These are phyloP conservation scores for Cladosporium sphaerospermum DNA, from an alignment of 2,329 filamentous ascomycete species.

Conservation along the genomic window DNA sequence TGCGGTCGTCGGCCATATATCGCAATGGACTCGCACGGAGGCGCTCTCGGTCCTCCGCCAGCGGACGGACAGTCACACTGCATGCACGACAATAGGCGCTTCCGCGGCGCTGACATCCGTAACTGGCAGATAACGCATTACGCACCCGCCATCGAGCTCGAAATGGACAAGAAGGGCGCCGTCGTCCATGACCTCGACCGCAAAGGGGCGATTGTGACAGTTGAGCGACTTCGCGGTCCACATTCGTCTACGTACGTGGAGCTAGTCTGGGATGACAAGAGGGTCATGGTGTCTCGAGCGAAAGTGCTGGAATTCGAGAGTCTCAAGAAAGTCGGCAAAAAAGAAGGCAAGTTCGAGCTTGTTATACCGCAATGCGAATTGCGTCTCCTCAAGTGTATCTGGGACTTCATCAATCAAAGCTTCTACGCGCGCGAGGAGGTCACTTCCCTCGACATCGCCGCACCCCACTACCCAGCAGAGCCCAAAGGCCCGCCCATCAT, in stretches of 20 bases:
- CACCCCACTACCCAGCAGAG: background rate
- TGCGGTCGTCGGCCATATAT: constrained; percentile 15
- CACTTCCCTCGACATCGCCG: background rate
- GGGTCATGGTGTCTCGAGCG: constrained; percentile 28
- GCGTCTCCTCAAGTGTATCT: constrained; percentile 30
- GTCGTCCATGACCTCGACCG: constrained; percentile 30
- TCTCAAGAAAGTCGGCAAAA: constrained; percentile 28
- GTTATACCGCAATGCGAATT: constrained; percentile 27
- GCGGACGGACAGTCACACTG: constrained; percentile 26
- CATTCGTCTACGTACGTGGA: constrained; percentile 32
- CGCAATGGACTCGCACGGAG: constrained; percentile 17
- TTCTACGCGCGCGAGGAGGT: background rate
- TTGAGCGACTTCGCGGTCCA: constrained; percentile 24
- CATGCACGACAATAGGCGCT: constrained; percentile 25
- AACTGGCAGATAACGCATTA: constrained; percentile 29
- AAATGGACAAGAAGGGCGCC: constrained; percentile 30
- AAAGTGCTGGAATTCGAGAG: constrained; percentile 27
- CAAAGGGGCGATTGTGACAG: constrained; percentile 25
- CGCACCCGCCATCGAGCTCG: constrained; percentile 28
- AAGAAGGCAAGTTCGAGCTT: constrained; percentile 27
- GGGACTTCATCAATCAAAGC: constrained; percentile 25
- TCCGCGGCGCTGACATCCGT: constrained; percentile 24
- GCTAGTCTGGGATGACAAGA: constrained; percentile 32
- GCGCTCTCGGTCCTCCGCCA: constrained; percentile 14
- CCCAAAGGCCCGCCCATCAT: constrained; percentile 1